Evolutionary conservation across 345 rosid genomes (phyloP).

Genomic region (Linum lewisii): DNA sequence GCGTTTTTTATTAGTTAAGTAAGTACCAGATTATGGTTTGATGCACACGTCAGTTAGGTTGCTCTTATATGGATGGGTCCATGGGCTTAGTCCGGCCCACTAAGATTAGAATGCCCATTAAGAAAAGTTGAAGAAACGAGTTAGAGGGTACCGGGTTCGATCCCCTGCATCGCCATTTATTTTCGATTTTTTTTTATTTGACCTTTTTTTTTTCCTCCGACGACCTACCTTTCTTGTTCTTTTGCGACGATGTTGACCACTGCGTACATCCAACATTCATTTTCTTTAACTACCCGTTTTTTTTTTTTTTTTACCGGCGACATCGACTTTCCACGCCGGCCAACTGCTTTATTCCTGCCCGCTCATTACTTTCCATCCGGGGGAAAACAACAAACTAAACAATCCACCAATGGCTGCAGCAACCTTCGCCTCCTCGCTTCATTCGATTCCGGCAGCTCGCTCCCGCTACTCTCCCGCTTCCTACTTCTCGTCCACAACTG

Average conservation of each 20-base stretch:
- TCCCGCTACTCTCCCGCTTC: conserved; percentile 3
- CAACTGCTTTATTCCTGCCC: not conserved
- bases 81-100: too few species aligned
- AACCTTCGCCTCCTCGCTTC: not conserved
- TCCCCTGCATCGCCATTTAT: conserved; percentile 5
- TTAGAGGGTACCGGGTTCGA: too few species aligned
- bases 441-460: not conserved
- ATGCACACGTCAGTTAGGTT: too few species aligned
- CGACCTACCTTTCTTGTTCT: too few species aligned
- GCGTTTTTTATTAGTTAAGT: too few species aligned
- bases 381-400: not conserved
- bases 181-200: too few species aligned
- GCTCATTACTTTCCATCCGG: not conserved
- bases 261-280: not conserved
- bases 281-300: too few species aligned
- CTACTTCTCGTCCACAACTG: not conserved
- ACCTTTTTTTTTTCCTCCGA: too few species aligned
- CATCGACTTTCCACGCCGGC: not conserved
- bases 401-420: conserved; percentile 1
- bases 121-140: too few species aligned
- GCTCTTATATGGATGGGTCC: too few species aligned
- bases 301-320: not conserved
- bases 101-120: too few species aligned
- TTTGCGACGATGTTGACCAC: not conserved
- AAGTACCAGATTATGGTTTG: too few species aligned